Conservation (phyloP, 352 stramenopile genomes). For the Phytophthora melonis region DNA sequence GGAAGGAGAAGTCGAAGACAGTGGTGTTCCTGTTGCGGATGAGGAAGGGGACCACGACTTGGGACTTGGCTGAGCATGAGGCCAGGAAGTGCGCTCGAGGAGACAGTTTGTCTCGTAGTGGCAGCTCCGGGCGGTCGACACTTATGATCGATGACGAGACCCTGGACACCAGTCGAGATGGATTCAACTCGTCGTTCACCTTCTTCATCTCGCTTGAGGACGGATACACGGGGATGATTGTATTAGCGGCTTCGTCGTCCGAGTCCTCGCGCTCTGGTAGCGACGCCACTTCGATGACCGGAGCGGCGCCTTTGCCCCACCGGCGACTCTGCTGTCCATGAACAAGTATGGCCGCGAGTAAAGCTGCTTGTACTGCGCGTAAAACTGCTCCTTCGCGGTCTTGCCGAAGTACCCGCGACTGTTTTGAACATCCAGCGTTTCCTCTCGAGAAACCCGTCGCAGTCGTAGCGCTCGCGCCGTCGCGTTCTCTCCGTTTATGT, state of each 20-base stretch:
- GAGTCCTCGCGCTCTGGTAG: constrained; percentile 11
- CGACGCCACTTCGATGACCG: not conserved
- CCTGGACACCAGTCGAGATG: constrained; percentile 16
- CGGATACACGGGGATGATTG: constrained; percentile 55
- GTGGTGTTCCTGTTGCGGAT: constrained; percentile 69
- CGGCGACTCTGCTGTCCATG: constrained; percentile 37
- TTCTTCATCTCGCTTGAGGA: constrained; percentile 51
- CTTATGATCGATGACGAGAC: constrained; percentile 13
- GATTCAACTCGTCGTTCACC: constrained; percentile 42
- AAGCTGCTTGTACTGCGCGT: constrained; percentile 66
- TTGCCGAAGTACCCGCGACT: constrained; percentile 74
- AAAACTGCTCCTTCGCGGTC: constrained; percentile 64
- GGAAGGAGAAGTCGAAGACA: constrained; percentile 85
- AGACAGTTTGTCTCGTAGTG: constrained; percentile 58
- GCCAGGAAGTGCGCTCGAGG: constrained; percentile 74
- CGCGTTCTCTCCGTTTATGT: constrained; percentile 24
- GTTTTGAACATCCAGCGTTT: constrained; percentile 49
- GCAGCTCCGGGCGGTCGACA: constrained; percentile 25
- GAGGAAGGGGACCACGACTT: constrained; percentile 72
- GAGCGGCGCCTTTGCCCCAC: not conserved
- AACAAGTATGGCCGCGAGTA: constrained; percentile 77
- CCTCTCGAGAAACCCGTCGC: constrained; percentile 46
- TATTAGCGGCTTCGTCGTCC: constrained; percentile 26
- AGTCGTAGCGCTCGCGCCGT: constrained; percentile 31
- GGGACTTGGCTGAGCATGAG: constrained; percentile 51